Evolutionary conservation across 169 alveolate species (phyloP).

Genomic region (Plasmodium knowlesi): DNA sequence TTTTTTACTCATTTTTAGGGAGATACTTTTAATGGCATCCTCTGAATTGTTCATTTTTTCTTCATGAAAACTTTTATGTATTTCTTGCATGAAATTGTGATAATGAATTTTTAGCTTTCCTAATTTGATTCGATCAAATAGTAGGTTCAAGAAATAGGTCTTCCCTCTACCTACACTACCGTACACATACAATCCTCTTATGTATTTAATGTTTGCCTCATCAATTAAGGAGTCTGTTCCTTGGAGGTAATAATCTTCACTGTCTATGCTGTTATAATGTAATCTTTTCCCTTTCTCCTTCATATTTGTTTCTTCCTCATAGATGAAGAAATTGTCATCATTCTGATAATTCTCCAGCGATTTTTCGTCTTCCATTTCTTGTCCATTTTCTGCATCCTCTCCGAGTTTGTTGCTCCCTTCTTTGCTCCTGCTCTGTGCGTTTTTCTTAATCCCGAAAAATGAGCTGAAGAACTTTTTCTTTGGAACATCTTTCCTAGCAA

Average conservation of each 20-base stretch:
- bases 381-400: not conserved
- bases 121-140: constrained; percentile 74
- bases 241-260: constrained; percentile 10
- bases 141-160: constrained; percentile 82
- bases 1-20: constrained; percentile 74
- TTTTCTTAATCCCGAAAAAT: constrained; percentile 16
- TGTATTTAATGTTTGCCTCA: constrained; percentile 21
- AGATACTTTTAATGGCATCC: constrained; percentile 75
- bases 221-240: not conserved
- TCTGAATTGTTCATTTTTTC: constrained; percentile 72
- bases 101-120: constrained; percentile 80
- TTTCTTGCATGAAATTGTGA: constrained; percentile 83
- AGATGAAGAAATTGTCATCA: constrained; percentile 48
- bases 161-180: constrained; percentile 89
- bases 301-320: not conserved
- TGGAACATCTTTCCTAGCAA: not conserved
- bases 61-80: constrained; percentile 79
- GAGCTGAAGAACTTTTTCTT: constrained; percentile 29
- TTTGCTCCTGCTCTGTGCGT: not conserved
- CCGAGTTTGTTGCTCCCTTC: not conserved
- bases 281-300: not conserved
- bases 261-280: constrained; percentile 4
- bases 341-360: constrained; percentile 10
- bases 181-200: constrained; percentile 77
- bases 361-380: not conserved